phyloP scores from a whole-genome alignment of 2,329 filamentous ascomycete species.

The Exserohilum turcica region DNA sequence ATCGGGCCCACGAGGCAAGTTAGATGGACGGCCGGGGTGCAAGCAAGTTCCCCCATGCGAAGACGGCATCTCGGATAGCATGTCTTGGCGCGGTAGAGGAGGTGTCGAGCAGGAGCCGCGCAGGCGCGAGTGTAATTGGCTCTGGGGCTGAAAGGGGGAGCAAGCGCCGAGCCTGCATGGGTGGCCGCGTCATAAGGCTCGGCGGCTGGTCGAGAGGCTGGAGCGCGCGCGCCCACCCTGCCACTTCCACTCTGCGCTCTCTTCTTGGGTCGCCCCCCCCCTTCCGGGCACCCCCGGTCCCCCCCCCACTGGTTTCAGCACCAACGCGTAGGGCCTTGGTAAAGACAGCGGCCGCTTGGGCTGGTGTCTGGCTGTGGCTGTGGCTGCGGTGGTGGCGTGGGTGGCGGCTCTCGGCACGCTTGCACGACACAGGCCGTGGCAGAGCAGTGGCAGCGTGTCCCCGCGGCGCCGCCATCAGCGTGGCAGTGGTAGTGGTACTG shows the following conservation, averaged over 20 bases:
- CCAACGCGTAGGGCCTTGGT: constrained; percentile 25
- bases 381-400: too few relatives aligned
- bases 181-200: constrained; percentile 37
- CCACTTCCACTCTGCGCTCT: too few relatives aligned
- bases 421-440: background rate
- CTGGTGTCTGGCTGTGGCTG: constrained; percentile 13
- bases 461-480: too few relatives aligned
- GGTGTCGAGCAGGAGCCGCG: constrained; percentile 27
- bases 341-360: constrained; percentile 6
- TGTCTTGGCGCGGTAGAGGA: constrained; percentile 36
- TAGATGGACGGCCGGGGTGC: constrained; percentile 33
- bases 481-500: too few relatives aligned
- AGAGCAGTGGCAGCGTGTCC: background rate
- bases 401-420: too few relatives aligned
- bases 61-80: constrained; percentile 41
- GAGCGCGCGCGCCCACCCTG: too few relatives aligned
- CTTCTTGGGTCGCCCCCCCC: too few relatives aligned
- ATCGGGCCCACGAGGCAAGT: constrained; percentile 28
- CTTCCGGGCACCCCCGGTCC: too few relatives aligned
- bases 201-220: constrained; percentile 20
- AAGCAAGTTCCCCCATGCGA: constrained; percentile 38
- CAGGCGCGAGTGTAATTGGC: constrained; percentile 27
- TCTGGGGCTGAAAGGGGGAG: constrained; percentile 24
- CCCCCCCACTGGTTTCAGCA: constrained; percentile 31
- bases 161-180: constrained; percentile 27